Conservation (phyloP, 805 yeast genomes). For the Kodamaea kaohsiungensis region DNA sequence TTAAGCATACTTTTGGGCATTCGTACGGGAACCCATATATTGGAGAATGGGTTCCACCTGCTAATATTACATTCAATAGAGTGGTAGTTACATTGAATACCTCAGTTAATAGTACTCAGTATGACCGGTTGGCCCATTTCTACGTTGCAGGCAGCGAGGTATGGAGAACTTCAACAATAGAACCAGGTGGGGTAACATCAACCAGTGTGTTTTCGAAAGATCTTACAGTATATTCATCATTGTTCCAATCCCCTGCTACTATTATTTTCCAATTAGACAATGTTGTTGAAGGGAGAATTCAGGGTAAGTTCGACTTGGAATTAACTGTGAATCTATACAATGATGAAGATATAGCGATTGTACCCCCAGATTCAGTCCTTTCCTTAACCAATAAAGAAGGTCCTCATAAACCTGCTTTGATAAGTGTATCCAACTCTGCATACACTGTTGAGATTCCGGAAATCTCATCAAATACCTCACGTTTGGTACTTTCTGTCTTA, state of each 20-base stretch:
- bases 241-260: constrained; percentile 48
- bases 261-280: constrained; percentile 68
- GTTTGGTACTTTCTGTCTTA: constrained; percentile 57
- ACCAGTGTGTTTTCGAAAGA: constrained; percentile 55
- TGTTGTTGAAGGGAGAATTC: constrained; percentile 47
- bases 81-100: constrained; percentile 56
- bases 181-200: constrained; percentile 57
- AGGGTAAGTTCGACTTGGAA: constrained; percentile 60
- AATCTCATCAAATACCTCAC: constrained; percentile 56
- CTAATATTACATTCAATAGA: constrained; percentile 43
- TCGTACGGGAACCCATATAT: constrained; percentile 61
- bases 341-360: not conserved
- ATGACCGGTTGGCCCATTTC: constrained; percentile 65
- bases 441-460: constrained; percentile 43
- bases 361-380: constrained; percentile 39
- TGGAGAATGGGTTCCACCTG: constrained; percentile 44
- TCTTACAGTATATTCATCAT: constrained; percentile 51
- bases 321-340: constrained; percentile 24
- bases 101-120: constrained; percentile 58
- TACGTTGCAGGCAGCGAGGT: constrained; percentile 63
- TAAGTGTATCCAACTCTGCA: constrained; percentile 34
- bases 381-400: constrained; percentile 29
- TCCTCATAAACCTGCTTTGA: not conserved
- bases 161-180: constrained; percentile 84
- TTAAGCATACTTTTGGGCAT: constrained; percentile 53